A percentile compares a stretch with the other conserved stretches of the same genome.
Evolutionary conservation across 257 asterid genomes (phyloP).

Genomic region (Ilex aquifolium): DNA sequence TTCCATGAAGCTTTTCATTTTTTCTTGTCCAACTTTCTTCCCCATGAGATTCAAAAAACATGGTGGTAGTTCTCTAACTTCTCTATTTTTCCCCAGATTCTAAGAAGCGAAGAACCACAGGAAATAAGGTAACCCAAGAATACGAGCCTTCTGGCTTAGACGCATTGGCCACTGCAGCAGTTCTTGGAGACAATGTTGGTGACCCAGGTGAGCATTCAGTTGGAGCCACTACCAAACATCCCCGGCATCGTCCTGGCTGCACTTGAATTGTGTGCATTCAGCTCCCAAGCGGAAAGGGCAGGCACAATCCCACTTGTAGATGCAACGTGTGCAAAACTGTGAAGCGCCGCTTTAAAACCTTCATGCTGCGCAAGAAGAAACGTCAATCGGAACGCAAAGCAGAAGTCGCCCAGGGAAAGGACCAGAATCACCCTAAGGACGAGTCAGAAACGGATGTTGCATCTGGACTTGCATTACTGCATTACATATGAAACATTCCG

Average conservation of each 20-base stretch:
- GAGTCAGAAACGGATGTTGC: conserved; percentile 35
- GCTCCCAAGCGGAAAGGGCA: conserved; percentile 32
- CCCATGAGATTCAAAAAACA: conserved; percentile 53
- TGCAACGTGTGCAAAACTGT: conserved; percentile 84
- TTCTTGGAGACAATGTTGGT: too few species aligned
- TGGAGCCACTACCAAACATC: too few species aligned
- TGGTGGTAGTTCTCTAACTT: neutral
- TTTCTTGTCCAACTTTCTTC: neutral
- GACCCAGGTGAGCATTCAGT: too few species aligned
- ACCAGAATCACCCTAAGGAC: conserved; percentile 15
- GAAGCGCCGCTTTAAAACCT: conserved; percentile 80
- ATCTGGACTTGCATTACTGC: conserved; percentile 32
- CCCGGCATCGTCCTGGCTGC: too few species aligned
- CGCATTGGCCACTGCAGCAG: too few species aligned
- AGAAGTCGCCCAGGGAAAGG: conserved; percentile 48
- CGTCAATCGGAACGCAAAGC: conserved; percentile 74
- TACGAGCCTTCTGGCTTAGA: too few species aligned
- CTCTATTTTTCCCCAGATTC: too few species aligned
- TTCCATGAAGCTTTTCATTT: too few species aligned
- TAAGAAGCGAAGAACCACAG: conserved; percentile 17
- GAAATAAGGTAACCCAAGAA: too few species aligned
- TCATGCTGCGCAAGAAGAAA: conserved; percentile 82
- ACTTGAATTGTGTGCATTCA: too few species aligned
- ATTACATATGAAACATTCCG: conserved; percentile 29
- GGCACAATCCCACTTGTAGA: conserved; percentile 74